Conservation (phyloP, 1,284 basidiomycete species). For the Trametes polyzona region DNA sequence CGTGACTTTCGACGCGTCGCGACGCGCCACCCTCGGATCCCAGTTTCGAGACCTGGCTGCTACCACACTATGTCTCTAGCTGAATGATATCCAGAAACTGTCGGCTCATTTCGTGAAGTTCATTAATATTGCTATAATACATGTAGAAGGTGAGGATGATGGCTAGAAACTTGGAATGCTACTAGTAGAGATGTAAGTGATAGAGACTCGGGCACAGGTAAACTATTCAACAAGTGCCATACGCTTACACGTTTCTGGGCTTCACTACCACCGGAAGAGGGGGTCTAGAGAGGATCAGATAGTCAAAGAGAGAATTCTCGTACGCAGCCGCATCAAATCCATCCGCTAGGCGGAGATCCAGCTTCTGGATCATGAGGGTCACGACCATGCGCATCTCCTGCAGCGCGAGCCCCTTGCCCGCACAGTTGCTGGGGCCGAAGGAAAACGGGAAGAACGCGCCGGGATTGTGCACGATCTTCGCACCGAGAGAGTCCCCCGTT, state of each 20-base stretch:
- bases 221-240: neutral
- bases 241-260: neutral
- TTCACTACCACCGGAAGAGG: conserved; percentile 25
- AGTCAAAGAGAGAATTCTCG: conserved; percentile 30
- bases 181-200: too few species aligned
- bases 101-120: neutral
- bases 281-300: conserved; percentile 26
- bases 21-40: neutral
- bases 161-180: too few species aligned
- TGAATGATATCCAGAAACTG: neutral
- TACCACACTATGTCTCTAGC: neutral
- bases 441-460: conserved; percentile 38
- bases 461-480: conserved; percentile 29
- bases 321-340: conserved; percentile 29
- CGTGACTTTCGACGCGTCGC: conserved; percentile 27
- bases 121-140: neutral
- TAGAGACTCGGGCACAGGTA: neutral
- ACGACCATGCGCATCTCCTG: conserved; percentile 33
- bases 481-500: conserved; percentile 3
- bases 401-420: conserved; percentile 38
- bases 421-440: conserved; percentile 37
- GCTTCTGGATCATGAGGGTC: conserved; percentile 30
- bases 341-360: conserved; percentile 31
- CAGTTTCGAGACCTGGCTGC: neutral
- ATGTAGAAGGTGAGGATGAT: too few species aligned